phyloP scores from a whole-genome alignment of 2,329 filamentous ascomycete species.

The Clonostachys solani region DNA sequence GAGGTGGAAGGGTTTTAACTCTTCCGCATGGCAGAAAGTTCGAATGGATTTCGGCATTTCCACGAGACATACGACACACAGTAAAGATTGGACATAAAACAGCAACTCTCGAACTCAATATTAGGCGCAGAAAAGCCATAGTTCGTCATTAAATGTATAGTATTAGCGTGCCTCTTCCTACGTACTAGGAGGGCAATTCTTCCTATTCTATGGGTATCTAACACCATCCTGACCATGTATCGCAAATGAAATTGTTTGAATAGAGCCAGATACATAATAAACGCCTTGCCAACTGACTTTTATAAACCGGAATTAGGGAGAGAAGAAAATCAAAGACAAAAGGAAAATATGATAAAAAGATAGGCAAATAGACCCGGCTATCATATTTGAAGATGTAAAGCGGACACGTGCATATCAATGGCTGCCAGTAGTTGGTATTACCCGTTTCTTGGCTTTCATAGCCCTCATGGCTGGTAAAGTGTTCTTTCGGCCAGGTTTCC shows the following conservation, averaged over 20 bases:
- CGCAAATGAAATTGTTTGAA: not conserved
- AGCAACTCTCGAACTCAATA: no score
- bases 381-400: not conserved
- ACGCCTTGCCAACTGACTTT: no score
- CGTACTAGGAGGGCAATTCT: not conserved
- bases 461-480: slow-evolving; percentile 56
- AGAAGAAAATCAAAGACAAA: not conserved
- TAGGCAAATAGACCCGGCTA: not conserved
- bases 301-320: no score
- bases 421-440: slow-evolving; percentile 6
- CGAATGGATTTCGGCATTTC: no score
- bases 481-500: slow-evolving; percentile 61
- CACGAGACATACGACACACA: no score
- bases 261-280: not conserved
- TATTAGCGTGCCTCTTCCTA: no score
- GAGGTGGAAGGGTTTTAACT: slow-evolving; percentile 28
- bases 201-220: not conserved
- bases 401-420: not conserved
- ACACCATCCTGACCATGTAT: not conserved
- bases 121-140: no score
- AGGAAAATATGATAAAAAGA: not conserved
- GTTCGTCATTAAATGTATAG: no score
- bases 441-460: slow-evolving; percentile 44
- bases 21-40: not conserved
- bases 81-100: no score